Conservation (phyloP, 176 grass and related monocot genomes). For the Pharus latifolius region DNA sequence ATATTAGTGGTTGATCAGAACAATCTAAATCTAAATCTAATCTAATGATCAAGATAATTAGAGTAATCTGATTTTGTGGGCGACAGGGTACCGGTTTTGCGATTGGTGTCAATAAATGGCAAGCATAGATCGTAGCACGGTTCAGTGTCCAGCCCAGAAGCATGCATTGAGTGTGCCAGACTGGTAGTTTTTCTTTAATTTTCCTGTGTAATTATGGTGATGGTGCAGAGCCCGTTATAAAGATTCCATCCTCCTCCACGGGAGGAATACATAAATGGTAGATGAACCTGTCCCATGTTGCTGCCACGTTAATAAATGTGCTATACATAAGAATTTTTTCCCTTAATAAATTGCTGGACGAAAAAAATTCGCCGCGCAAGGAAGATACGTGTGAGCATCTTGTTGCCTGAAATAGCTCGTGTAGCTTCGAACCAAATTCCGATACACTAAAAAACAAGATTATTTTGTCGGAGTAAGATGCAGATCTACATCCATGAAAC, state of each 20-base stretch:
- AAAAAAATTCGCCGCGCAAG: neutral
- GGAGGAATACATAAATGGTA: neutral
- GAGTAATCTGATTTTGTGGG: no score
- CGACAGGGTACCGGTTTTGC: no score
- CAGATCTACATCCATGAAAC: conserved; percentile 3
- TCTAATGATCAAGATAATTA: no score
- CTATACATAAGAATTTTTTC: neutral
- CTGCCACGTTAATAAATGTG: conserved; percentile 1
- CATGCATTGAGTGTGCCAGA: conserved; percentile 11
- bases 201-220: no score
- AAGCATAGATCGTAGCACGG: no score
- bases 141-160: neutral
- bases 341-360: neutral
- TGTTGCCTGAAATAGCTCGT: neutral
- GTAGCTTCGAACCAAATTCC: conserved; percentile 15
- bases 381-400: no score
- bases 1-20: no score
- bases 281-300: conserved; percentile 3
- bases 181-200: neutral
- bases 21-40: no score
- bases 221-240: neutral
- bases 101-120: no score
- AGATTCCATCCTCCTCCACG: conserved; percentile 2
- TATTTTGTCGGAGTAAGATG: conserved; percentile 26
- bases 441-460: neutral